Base-by-base conservation (phyloP, 2,329 filamentous ascomycete genomes). In the Bertia moriformis region DNA sequence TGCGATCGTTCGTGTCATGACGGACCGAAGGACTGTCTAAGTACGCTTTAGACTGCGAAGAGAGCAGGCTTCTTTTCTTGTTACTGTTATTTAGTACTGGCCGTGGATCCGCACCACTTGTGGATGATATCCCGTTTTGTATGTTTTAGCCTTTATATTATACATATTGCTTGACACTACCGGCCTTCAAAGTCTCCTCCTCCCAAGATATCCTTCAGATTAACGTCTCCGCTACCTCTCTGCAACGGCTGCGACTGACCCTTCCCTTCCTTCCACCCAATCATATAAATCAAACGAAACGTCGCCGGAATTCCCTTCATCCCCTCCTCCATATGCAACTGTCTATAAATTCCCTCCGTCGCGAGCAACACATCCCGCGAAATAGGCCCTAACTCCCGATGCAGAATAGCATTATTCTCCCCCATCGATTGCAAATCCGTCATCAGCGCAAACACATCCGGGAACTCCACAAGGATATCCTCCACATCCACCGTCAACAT, bases 401-500 rank as follows among this genome's bases (percentile, higher is more conserved):
- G 62, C 41, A 78, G 46, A 27, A 78, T 73, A 0, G 76, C 76
- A 51, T 82, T 83, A 18, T 66, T 71, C 53, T 83, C 77, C 17
- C 77, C 77, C 77, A 82, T 82, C 4, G 73, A 70, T 51, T 81
- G 75, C 38, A 83, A 53, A 53, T 83, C 77, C 39, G 63, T 60
- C 73, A 82, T 78, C 38, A 83, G 56, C 1, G 73, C 66, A 52
- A 79, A 78, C 0, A 65, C 67, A 53, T 73, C 65, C 2, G 77
- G 76, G 47, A 73, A 83, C 49, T 78, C 73, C 18, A 83, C 73
- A 12, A 82, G 65, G 27, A 83, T 78, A 54, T 83, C 77, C 51
- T 82, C 77, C 18, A 82, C 72, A 46, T 83, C 77, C 2, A 83
- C 74, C 0, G 77, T 83, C 37, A 81, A 62, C 43, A 83, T 65